Evolutionary conservation across 1,284 basidiomycete genomes (phyloP).

Genomic region (Leccinum subrobustum): DNA sequence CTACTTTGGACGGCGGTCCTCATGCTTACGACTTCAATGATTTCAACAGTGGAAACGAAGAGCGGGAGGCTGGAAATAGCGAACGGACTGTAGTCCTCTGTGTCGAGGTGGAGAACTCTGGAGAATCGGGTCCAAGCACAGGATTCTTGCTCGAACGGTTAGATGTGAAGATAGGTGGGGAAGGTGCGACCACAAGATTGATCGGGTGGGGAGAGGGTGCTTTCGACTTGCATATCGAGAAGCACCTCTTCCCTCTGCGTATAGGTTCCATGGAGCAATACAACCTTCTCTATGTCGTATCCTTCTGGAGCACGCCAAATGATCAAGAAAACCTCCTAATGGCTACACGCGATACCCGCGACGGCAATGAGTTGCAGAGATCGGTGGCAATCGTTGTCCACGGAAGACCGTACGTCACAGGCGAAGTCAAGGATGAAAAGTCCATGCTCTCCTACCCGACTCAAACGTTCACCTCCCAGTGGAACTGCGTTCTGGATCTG

Average conservation of each 20-base stretch:
- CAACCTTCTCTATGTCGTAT: constrained; percentile 84
- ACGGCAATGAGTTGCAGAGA: constrained; percentile 57
- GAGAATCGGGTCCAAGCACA: constrained; percentile 50
- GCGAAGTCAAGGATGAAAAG: constrained; percentile 12
- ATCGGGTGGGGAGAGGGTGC: constrained; percentile 65
- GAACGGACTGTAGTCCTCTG: constrained; percentile 84
- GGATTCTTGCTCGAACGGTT: constrained; percentile 75
- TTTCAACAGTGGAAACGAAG: constrained; percentile 47
- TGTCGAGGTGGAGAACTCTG: constrained; percentile 80
- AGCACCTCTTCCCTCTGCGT: constrained; percentile 65
- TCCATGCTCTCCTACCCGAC: constrained; percentile 56
- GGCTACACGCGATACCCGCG: constrained; percentile 19
- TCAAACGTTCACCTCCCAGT: constrained; percentile 71
- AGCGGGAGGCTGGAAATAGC: constrained; percentile 69
- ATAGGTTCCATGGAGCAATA: constrained; percentile 75
- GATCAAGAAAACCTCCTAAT: constrained; percentile 52
- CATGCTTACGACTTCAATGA: constrained; percentile 41
- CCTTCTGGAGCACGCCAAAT: constrained; percentile 65
- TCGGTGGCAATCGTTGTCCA: constrained; percentile 77
- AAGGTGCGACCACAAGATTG: constrained; percentile 66
- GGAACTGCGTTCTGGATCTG: constrained; percentile 87
- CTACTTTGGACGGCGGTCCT: constrained; percentile 15
- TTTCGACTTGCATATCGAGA: constrained; percentile 36
- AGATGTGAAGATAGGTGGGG: constrained; percentile 71
- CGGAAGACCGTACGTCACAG: constrained; percentile 58